Evolutionary conservation across 164 flowering plant genomes (phyloP), one percentile per base, ranked within the genome.

Genomic region (Aristolochia contorta): DNA sequence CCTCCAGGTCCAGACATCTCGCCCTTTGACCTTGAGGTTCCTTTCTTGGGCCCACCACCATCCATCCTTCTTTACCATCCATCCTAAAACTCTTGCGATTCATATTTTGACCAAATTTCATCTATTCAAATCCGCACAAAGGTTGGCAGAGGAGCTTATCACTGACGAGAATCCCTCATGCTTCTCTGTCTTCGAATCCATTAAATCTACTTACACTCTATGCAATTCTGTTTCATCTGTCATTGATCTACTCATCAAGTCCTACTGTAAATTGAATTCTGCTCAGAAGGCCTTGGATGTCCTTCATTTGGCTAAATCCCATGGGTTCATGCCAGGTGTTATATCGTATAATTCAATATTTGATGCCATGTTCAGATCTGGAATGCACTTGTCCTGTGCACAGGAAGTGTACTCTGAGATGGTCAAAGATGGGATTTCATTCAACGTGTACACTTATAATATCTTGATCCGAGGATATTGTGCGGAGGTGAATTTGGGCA

Each of bases 311-410:
- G 82, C 94, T 1, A 78, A 78, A 64, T 45, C 46, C 4, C 46
- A 73, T 47, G 97, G 97, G 10, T 89, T 89, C 70, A 78, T 80
- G 86, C 92, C 91, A 12, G 82, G 89, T n/a, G 80, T 85, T 14
- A 70, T 91, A 61, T 77, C 95, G 0, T 91, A 89, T 60, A 91
- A 91, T 63, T 76, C 89, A 0, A 69, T 91, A 64, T 69, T 89
- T 7, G 85, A 86, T 48, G 77, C 89, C 0, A 62, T 85, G 3
- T 71, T 82, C 47, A 75, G 82, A 71, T 53, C 69, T 47, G 47
- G 45, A 62, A 64, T 19, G 61, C 78, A 0, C 25, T 68, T 16
- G 52, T 60, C 66, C 5, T 63, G 65, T 18, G 85, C 82, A 0
- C 75, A 72, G 69, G 73, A 73, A 18, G 69, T 86, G 57, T 81